These are phyloP conservation scores for Tylopilus sp. DNA, from an alignment of 1,284 basidiomycete genomes.

Conservation along the genomic window DNA sequence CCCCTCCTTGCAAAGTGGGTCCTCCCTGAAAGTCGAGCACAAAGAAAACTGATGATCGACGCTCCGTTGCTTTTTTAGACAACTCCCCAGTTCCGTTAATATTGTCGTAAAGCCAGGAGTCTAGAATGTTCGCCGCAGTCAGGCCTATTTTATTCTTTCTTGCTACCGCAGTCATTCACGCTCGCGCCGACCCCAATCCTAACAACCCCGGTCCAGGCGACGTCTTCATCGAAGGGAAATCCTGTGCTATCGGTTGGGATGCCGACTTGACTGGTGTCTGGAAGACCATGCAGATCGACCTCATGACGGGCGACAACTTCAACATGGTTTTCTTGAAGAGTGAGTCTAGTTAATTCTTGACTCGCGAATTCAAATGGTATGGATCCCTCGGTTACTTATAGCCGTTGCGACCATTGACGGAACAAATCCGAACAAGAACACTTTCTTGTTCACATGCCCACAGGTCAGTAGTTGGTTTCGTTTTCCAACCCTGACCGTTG, in stretches of 20 bases:
- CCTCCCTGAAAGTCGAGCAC: neutral
- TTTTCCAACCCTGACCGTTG: neutral
- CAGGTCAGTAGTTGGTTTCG: constrained; percentile 36
- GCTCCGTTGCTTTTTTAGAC: constrained; percentile 2
- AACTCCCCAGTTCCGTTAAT: neutral
- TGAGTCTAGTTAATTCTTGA: constrained; percentile 33
- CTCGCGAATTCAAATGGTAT: too few species aligned
- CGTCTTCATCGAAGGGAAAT: constrained; percentile 50
- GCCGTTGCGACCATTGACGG: constrained; percentile 56
- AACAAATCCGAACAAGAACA: constrained; percentile 40
- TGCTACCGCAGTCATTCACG: constrained; percentile 38
- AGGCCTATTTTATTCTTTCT: constrained; percentile 38
- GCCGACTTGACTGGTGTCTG: constrained; percentile 53
- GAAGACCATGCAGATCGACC: constrained; percentile 64
- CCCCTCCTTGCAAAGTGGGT: constrained; percentile 11
- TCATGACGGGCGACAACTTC: constrained; percentile 75
- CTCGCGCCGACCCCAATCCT: constrained; percentile 51
- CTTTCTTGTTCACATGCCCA: constrained; percentile 64
- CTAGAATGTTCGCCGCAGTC: constrained; percentile 40
- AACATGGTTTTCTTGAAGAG: constrained; percentile 66
- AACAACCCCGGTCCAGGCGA: constrained; percentile 50
- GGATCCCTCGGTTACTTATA: constrained; percentile 13
- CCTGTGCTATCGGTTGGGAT: constrained; percentile 54
- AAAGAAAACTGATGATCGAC: neutral
- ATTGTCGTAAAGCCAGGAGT: neutral